Base-by-base conservation (phyloP, 345 rosid genomes). In the Gossypium mustelinum region DNA sequence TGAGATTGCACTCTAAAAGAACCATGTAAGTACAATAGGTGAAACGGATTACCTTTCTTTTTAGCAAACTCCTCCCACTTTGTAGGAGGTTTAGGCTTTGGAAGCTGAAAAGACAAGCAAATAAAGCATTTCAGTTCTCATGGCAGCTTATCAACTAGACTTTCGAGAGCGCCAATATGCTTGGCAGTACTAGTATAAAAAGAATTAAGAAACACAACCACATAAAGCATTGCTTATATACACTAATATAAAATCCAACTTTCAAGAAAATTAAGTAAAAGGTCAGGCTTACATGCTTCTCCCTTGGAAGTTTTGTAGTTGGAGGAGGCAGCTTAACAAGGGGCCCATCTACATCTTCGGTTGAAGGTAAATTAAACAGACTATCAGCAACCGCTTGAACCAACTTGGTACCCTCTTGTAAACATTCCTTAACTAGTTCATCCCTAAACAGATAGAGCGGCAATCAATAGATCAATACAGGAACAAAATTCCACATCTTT, bases 311-410 rank as follows among this genome's bases (percentile, higher is more conserved):
- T 80, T 79, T 91, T 8, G 90, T 87, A 50, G 87, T 82, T 10
- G 97, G 94, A 1, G 85, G 86, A 73, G 97, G 98, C 85, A 95
- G 84, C 80, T 77, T 85, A 58, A 90, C 92, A 75, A 95, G 77
- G 24, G 98, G 98, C 47, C 97, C 98, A 78, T 88, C 94, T 41
- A 75, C 62, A 82, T 86, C 90, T 76, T 91, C 98, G 73, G 86
- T 86, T 10, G 98, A 91, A 79, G 94, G 92, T 60, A 89, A 85
- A 81, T 82, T 85, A 82, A 94, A 94, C 74, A 94, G 84, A 25
- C 47, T 34, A 76, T 86, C 84, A 54, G 93, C 97, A 64, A 91
- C 51, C 0, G 84, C 91, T 77, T 94, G 98, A 84, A 94, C 91
- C 25, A 87, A 87, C 84, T 89, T 85, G 3, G 84, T 84, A 24